Percentiles rank a stretch among this genome's conserved stretches.
Conservation (phyloP, 345 rosid genomes). For the Rhizophora mangle region DNA sequence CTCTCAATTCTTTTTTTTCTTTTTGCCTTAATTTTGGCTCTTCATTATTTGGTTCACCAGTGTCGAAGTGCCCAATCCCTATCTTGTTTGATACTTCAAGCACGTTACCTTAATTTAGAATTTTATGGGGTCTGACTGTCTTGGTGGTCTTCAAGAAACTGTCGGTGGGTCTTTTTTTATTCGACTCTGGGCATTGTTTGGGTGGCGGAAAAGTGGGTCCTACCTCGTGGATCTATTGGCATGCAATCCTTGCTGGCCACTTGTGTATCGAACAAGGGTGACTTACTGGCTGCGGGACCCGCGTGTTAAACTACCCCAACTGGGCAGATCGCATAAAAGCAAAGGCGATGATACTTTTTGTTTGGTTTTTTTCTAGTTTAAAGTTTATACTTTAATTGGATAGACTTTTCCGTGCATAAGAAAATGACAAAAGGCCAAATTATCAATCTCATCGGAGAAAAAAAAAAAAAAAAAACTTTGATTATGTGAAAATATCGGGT, state of each 20-base stretch:
- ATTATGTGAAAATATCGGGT: too few relatives aligned
- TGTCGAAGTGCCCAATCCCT: neutral
- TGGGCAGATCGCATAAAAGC: neutral
- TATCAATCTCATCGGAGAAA: too few relatives aligned
- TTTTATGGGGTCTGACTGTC: neutral
- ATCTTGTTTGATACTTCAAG: neutral
- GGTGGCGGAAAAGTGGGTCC: slow-evolving; percentile 17
- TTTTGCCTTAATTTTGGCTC: neutral
- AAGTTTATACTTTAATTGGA: neutral
- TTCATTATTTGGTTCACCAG: neutral
- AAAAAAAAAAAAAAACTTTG: too few relatives aligned
- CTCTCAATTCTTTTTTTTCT: neutral
- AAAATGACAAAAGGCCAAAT: too few relatives aligned
- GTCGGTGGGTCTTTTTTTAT: slow-evolving; percentile 58
- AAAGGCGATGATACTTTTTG: neutral
- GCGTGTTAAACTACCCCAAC: neutral
- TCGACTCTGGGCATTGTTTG: neutral
- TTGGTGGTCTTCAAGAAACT: slow-evolving; percentile 18
- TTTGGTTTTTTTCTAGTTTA: neutral
- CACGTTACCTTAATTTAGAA: neutral
- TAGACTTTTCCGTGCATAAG: neutral
- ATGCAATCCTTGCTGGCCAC: slow-evolving; percentile 19
- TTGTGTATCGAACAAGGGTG: slow-evolving; percentile 16
- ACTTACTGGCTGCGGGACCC: neutral
- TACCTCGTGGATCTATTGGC: slow-evolving; percentile 11